Evolutionary conservation across 306 rosid species (phyloP), one percentile per base, ranked within the genome.

Genomic region (Ormosia emarginata): DNA sequence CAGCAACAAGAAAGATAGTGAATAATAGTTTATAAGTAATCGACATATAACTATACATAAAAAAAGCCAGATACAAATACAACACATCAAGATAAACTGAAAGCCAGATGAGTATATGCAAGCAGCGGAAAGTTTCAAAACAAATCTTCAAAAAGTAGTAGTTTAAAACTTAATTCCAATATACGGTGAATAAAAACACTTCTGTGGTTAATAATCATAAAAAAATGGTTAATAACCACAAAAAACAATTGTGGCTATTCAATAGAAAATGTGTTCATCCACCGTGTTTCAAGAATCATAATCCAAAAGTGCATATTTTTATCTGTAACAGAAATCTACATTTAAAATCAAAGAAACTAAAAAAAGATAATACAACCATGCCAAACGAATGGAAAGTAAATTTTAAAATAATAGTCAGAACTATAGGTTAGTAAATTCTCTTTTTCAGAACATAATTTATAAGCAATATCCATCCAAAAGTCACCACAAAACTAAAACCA

Each of bases 1-100:
- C 87, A 75, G 56, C 64, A 43, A 43, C 72, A 81, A 73, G 40
- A 57, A 43, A 47, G 62, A 56, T 70, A 74, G 64, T 73, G 18
- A 78, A 62, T 49, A 58, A 50, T 29, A 41, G 52, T 73, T 75
- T 43, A 65, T 61, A 65, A 77, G 77, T 79, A 84, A 57, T 41
- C 17, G 8, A 40, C 65, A 71, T 24, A 46, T 67, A 73, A 58
- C 17, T 11, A 40, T 44, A 36, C 30, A 82, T 67, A 44, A 58
- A 24, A 33, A 33, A 68, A 59, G 44, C 36, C 43, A 71, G 30
- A 62, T 55, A 46, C 12, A 63, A 69, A 53, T 53, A 67, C 55
- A 43, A 49, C 79, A 66, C 10, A 44, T 71, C 9, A 47, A 32
- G 52, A 62, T 57, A 52, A 71, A 82, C n/a, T 73, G 71, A 67